Base-by-base conservation (phyloP, 2,329 filamentous ascomycete species). In the Sporothrix phasma region DNA sequence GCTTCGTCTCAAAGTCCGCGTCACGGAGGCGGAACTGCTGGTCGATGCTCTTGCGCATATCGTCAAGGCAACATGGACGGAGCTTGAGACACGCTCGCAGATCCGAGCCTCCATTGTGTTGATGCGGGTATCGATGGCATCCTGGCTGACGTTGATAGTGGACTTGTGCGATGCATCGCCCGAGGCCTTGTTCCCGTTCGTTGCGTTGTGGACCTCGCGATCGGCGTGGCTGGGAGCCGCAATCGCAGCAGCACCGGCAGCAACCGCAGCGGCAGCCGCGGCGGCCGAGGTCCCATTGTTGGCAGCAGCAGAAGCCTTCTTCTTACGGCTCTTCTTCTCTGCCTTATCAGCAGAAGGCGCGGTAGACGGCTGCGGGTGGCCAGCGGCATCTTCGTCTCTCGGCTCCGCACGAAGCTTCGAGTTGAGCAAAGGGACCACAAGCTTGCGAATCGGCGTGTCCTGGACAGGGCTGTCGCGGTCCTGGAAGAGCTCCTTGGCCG, bases 251-350 rank as follows among this genome's bases (percentile, higher is more conserved):
- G 37, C 39, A 8, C 22, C 59, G n/a, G 51, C 26, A 3, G 46
- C 53, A 6, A 62, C 43, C 3, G 54, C 24, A 13, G 34, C 5
- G 3, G 37, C 46, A 17, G 47, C 8, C 22, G 45, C 45, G 22
- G 26, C 22, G 22, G 37, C n/a, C 2, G 47, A 29, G n/a, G 62
- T n/a, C 15, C 22, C 45, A 41, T 61, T 62, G 43, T 26, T 61
- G n/a, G 19, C 58, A 67, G 77, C 75, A 3, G 75, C 74, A 31
- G 76, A 74, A 5, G 75, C 73, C 79, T 91, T 93, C 80, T 90
- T 90, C 78, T 87, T 89, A 45, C 81, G 75, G 39, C 76, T 72
- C 70, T 83, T 85, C 71, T 82, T 82, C 70, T 90, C 88, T 1
- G 76, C 70, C 75, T 85, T 88, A 67, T 89, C 86, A 0, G 76